Conservation (phyloP, 192 early-diverging fungal genomes). For the Backusella sp. region DNA sequence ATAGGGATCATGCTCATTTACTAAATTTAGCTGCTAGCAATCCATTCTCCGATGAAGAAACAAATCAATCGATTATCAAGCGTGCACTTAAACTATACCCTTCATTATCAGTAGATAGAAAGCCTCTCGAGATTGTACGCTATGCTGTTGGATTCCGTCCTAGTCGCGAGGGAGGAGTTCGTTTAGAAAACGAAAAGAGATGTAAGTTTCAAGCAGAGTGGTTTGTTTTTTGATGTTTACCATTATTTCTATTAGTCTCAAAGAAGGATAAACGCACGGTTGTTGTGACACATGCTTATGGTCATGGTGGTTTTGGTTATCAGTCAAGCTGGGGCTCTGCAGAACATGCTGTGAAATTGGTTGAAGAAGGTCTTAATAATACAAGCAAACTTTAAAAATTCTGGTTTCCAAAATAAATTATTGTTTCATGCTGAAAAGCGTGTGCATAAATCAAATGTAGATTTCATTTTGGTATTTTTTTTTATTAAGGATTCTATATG, state of each 20-base stretch:
- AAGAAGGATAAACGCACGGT: conserved; percentile 23
- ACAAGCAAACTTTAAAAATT: not conserved
- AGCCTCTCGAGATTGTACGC: conserved; percentile 30
- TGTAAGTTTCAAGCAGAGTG: conserved; percentile 15
- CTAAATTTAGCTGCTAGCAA: conserved; percentile 4
- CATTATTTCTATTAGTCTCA: not conserved
- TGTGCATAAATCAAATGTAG: not conserved
- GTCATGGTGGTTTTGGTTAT: conserved; percentile 61
- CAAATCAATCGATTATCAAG: conserved; percentile 45
- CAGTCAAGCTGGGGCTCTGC: conserved; percentile 65
- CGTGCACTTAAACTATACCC: conserved; percentile 40
- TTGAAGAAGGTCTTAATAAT: conserved; percentile 31
- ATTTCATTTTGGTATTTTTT: not conserved
- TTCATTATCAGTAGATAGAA: conserved; percentile 33
- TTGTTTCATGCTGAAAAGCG: not conserved
- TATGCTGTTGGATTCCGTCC: conserved; percentile 57
- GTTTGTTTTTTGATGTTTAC: not conserved
- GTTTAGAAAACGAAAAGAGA: conserved; percentile 47
- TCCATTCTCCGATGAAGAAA: conserved; percentile 29
- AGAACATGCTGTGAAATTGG: conserved; percentile 36
- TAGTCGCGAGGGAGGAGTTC: conserved; percentile 47
- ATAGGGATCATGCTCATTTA: not conserved
- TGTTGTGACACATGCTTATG: conserved; percentile 61
- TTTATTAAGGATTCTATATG: not conserved
- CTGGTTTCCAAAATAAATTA: conserved; percentile 2